phyloP scores from a whole-genome alignment of 768 basidiomycete species.

The Leccinum sublutescens region DNA sequence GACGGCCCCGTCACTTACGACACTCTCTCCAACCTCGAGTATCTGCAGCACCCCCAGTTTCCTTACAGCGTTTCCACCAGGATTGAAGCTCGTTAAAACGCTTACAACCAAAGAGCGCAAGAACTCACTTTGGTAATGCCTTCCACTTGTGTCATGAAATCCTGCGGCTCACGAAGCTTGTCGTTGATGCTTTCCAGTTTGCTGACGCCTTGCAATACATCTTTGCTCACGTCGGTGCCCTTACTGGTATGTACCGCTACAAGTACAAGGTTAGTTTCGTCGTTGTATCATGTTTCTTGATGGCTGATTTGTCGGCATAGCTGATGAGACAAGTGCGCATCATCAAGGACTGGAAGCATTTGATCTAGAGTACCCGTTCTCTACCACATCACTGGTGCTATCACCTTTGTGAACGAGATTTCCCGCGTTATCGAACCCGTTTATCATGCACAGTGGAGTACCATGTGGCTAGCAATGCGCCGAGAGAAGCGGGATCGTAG shows the following conservation, averaged over 20 bases:
- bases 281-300: not conserved
- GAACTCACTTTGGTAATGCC: constrained; percentile 99
- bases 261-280: constrained; percentile 84
- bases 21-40: too few species aligned
- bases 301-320: constrained; percentile 36
- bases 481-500: constrained; percentile 69
- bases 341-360: constrained; percentile 98
- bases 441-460: too few species aligned
- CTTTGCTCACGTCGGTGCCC: constrained; percentile 93
- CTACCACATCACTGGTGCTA: too few species aligned
- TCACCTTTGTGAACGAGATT: too few species aligned
- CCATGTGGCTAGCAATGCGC: too few species aligned
- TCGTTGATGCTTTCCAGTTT: constrained; percentile 98
- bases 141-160: constrained; percentile 99
- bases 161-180: constrained; percentile 93
- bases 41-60: too few species aligned
- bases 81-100: constrained; percentile 92
- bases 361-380: constrained; percentile 58
- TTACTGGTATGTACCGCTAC: constrained; percentile 99
- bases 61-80: too few species aligned
- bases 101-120: constrained; percentile 99
- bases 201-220: constrained; percentile 98
- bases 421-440: too few species aligned
- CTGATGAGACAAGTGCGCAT: constrained; percentile 99
- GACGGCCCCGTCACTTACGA: too few species aligned